A percentile compares a stretch with the other conserved stretches of the same genome.
These are phyloP conservation scores for Clathrus columnatus DNA, from an alignment of 768 basidiomycete genomes.

Conservation along the genomic window DNA sequence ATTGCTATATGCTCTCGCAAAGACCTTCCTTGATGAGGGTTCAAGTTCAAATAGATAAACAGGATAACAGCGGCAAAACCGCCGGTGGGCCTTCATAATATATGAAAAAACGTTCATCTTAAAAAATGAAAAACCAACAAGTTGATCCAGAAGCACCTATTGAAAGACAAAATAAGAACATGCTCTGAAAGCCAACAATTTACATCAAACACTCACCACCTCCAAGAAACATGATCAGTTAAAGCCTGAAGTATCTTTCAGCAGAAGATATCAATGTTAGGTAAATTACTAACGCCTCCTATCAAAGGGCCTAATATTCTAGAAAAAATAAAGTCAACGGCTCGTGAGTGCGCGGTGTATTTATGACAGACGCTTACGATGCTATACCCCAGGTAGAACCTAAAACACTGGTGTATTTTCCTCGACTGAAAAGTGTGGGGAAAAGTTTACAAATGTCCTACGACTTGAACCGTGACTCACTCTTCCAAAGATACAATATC, in stretches of 20 bases:
- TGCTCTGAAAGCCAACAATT: background rate
- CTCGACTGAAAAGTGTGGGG: constrained; percentile 21
- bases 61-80: constrained; percentile 53
- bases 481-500: constrained; percentile 31
- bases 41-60: constrained; percentile 72
- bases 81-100: constrained; percentile 52
- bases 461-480: constrained; percentile 17
- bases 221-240: constrained; percentile 30
- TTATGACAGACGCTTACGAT: constrained; percentile 18
- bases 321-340: background rate
- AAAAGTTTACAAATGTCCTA: background rate
- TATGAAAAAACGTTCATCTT: constrained; percentile 2
- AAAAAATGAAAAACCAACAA: constrained; percentile 11
- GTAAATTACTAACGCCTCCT: constrained; percentile 23
- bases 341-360: no score
- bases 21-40: constrained; percentile 55
- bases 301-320: constrained; percentile 37
- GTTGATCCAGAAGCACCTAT: constrained; percentile 7
- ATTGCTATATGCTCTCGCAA: constrained; percentile 49
- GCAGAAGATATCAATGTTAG: background rate
- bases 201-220: constrained; percentile 31
- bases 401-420: constrained; percentile 30
- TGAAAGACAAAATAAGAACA: constrained; percentile 8
- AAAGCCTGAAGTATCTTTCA: constrained; percentile 18
- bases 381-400: constrained; percentile 34